A percentile compares a stretch with the other conserved stretches of the same genome.
Evolutionary conservation across 306 rosid species (phyloP).

Genomic region (Argentina anserina): DNA sequence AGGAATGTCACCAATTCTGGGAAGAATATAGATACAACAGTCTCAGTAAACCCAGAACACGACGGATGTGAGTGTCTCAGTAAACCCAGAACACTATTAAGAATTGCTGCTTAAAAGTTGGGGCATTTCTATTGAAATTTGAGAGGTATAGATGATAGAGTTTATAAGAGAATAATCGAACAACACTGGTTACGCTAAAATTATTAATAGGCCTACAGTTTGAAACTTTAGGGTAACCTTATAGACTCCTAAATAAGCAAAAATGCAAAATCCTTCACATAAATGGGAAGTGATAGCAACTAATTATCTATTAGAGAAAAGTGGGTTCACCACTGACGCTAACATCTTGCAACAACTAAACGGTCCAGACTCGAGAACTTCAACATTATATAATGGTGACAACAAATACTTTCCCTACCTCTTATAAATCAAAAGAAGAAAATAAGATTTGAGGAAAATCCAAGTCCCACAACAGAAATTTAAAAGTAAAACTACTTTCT

Average conservation of each 20-base stretch:
- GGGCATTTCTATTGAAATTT: too few relatives aligned
- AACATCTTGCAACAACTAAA: neutral
- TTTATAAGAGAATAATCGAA: neutral
- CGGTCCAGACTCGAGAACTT: neutral
- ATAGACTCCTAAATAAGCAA: neutral
- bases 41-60: neutral
- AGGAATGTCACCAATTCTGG: neutral
- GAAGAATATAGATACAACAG: neutral
- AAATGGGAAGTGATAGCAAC: conserved; percentile 7
- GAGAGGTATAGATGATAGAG: neutral
- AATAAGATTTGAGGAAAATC: conserved; percentile 1
- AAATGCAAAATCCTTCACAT: neutral
- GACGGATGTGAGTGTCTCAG: too few relatives aligned
- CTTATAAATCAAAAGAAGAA: conserved; percentile 20
- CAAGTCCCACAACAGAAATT: conserved; percentile 23
- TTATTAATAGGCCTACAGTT: neutral
- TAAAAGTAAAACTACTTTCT: conserved; percentile 49
- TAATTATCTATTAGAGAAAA: conserved; percentile 11
- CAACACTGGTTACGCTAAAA: neutral
- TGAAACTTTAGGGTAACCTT: neutral
- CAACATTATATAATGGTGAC: conserved; percentile 16
- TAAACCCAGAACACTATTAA: too few relatives aligned
- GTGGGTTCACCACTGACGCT: neutral
- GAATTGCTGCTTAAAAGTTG: neutral
- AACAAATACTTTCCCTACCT: conserved; percentile 23